Evolutionary conservation across 192 early-diverging fungal species (phyloP).

Genomic region (Piromyces finnis): DNA sequence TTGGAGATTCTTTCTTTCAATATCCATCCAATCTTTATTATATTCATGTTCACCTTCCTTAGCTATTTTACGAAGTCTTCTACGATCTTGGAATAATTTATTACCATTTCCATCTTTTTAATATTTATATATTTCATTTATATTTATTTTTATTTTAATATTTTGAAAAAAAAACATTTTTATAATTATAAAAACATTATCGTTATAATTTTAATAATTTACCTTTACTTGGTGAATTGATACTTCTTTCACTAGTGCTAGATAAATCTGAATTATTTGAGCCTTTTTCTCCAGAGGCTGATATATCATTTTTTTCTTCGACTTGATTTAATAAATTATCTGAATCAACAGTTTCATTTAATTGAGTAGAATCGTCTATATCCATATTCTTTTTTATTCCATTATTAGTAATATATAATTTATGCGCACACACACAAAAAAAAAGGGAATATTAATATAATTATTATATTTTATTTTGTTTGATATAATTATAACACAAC

Average conservation of each 20-base stretch:
- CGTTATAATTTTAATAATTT: too few species aligned
- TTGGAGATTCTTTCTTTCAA: constrained; percentile 66
- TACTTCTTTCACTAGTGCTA: not conserved
- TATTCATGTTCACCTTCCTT: not conserved
- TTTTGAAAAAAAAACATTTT: too few species aligned
- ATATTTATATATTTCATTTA: not conserved
- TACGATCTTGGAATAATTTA: not conserved
- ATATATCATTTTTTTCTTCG: not conserved
- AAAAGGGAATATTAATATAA: too few species aligned
- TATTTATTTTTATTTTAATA: not conserved
- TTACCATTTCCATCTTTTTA: not conserved
- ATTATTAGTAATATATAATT: too few species aligned
- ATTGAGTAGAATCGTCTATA: not conserved
- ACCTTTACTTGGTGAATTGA: not conserved
- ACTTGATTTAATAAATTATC: not conserved
- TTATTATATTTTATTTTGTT: too few species aligned
- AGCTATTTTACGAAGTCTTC: not conserved
- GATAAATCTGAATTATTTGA: not conserved
- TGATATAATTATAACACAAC: too few species aligned
- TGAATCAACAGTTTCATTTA: not conserved
- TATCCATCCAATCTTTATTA: constrained; percentile 61
- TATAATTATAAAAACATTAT: too few species aligned
- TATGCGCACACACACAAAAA: too few species aligned
- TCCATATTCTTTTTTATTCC: not conserved
- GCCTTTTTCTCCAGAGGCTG: not conserved